These are phyloP conservation scores for Aureobasidium zeae DNA, from an alignment of 2,329 filamentous ascomycete genomes.

Conservation along the genomic window DNA sequence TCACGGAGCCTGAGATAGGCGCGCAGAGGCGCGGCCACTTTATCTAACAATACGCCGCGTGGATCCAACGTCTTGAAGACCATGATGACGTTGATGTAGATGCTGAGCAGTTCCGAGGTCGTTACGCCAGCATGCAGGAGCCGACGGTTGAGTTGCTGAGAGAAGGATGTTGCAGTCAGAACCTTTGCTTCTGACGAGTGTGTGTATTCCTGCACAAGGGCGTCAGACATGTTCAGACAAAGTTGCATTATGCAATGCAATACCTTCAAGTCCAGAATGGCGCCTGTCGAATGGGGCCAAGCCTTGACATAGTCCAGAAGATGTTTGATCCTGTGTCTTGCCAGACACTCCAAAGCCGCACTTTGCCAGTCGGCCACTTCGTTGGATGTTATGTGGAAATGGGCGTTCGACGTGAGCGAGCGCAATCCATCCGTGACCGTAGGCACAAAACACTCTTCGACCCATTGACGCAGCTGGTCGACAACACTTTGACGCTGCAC, in stretches of 20 bases:
- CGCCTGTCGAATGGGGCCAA: conserved; percentile 64
- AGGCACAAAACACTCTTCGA: conserved; percentile 57
- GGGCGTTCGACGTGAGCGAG: conserved; percentile 21
- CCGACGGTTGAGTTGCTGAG: conserved; percentile 53
- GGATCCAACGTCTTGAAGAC: conserved; percentile 67
- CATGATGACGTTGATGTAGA: conserved; percentile 71
- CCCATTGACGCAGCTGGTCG: conserved; percentile 53
- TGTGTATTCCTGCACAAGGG: conserved; percentile 39
- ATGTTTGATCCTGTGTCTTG: conserved; percentile 43
- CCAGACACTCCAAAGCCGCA: conserved; percentile 29
- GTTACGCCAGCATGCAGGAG: conserved; percentile 68
- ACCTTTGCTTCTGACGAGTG: conserved; percentile 59
- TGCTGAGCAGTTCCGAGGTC: conserved; percentile 64
- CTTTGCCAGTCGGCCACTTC: conserved; percentile 21
- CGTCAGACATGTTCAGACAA: not conserved
- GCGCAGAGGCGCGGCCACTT: conserved; percentile 63
- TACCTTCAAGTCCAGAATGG: conserved; percentile 60
- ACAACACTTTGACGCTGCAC: conserved; percentile 47
- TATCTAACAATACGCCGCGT: conserved; percentile 66
- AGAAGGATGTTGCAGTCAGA: conserved; percentile 61
- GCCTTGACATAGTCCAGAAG: conserved; percentile 70
- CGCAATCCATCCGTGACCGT: conserved; percentile 22
- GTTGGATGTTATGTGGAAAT: not conserved
- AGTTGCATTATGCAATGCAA: not conserved
- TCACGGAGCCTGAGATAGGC: conserved; percentile 68